Percentiles rank a stretch among this genome's conserved stretches.
Evolutionary conservation across 257 asterid species (phyloP).

Genomic region (Nicotiana tomentosiformis): DNA sequence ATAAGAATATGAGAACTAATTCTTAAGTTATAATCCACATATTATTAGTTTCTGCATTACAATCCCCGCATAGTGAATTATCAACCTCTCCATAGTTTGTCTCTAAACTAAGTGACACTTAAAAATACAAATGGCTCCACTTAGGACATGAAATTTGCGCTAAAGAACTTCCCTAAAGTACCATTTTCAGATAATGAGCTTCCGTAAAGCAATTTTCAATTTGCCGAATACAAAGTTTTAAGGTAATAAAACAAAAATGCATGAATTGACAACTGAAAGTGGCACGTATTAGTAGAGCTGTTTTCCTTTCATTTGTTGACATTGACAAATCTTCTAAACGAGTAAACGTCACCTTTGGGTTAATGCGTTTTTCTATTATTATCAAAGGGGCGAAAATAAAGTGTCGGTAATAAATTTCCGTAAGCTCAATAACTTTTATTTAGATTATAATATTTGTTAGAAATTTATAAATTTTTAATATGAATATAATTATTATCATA

Average conservation of each 20-base stretch:
- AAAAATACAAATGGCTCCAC: neutral
- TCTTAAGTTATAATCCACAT: no score
- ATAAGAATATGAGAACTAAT: no score
- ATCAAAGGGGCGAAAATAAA: no score
- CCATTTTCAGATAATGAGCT: neutral
- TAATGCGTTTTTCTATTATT: neutral
- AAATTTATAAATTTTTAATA: no score
- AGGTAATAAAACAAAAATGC: neutral
- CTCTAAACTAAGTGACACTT: neutral
- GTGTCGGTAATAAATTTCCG: no score
- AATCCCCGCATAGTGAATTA: no score
- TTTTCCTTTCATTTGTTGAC: neutral
- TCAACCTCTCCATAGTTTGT: neutral
- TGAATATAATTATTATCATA: no score
- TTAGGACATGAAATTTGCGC: neutral
- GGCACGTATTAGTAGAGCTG: neutral
- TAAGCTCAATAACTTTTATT: no score
- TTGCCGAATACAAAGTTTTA: neutral
- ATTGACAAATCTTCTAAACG: neutral
- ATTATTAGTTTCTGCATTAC: no score
- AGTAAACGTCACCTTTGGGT: neutral
- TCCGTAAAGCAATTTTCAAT: neutral
- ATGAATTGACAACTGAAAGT: neutral
- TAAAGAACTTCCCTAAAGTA: neutral
- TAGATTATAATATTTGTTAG: no score